A percentile compares a stretch with the other conserved stretches of the same genome.
Conservation (phyloP, 2,329 filamentous ascomycete species). For the Tolypocladium sp. region DNA sequence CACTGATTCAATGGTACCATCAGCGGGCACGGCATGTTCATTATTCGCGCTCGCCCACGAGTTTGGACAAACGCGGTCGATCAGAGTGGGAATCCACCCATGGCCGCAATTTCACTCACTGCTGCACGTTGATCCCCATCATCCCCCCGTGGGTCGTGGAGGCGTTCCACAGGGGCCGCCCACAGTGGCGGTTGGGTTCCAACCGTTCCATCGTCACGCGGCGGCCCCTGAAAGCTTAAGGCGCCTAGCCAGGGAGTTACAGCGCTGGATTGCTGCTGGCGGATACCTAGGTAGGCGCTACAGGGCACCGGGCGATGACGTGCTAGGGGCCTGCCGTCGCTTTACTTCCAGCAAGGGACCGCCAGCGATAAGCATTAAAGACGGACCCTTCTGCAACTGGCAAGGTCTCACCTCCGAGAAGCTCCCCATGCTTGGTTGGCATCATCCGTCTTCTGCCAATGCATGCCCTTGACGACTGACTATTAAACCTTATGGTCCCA, state of each 20-base stretch:
- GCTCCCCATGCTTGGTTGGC: neutral
- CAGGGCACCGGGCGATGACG: neutral
- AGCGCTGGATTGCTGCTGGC: neutral
- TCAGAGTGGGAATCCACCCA: neutral
- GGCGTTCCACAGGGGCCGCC: neutral
- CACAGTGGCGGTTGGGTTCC: neutral
- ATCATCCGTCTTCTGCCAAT: neutral
- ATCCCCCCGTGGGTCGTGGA: neutral
- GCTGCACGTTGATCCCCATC: neutral
- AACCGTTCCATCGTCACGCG: neutral
- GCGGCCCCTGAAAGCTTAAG: neutral
- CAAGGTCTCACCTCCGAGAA: neutral
- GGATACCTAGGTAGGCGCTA: neutral
- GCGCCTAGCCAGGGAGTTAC: neutral
- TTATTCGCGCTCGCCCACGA: neutral
- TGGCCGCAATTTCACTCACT: neutral
- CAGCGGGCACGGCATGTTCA: neutral
- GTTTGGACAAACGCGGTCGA: neutral
- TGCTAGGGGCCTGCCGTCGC: neutral
- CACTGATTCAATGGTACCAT: neutral
- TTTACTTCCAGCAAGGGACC: neutral
- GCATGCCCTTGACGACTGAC: neutral
- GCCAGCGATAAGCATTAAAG: neutral
- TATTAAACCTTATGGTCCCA: neutral
- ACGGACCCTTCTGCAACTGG: neutral